Percentiles rank a stretch among this genome's conserved stretches.
These are phyloP conservation scores for Hippophae gyantsensis DNA, from an alignment of 306 rosid genomes.

Conservation along the genomic window DNA sequence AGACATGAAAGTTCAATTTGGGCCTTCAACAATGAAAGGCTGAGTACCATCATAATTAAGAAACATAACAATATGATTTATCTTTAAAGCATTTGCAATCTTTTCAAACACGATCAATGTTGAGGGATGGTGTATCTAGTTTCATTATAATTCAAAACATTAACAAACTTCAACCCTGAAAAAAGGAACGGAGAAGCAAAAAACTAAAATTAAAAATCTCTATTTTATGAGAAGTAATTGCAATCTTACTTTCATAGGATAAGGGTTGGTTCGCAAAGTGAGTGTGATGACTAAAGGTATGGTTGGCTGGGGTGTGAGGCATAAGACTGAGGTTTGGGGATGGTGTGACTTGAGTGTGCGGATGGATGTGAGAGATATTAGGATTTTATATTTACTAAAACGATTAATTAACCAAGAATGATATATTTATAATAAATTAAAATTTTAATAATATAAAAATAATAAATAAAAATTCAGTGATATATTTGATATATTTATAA, in stretches of 20 bases:
- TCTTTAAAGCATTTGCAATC: conserved; percentile 40
- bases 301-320: no score
- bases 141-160: neutral
- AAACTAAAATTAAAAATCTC: neutral
- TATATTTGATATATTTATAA: no score
- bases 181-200: neutral
- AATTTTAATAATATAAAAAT: no score
- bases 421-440: no score
- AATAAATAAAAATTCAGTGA: no score
- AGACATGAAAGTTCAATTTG: conserved; percentile 82
- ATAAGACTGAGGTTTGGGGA: no score
- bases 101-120: conserved; percentile 55
- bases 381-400: no score
- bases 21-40: conserved; percentile 78
- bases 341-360: no score
- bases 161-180: neutral
- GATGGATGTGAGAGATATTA: no score
- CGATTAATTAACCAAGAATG: no score
- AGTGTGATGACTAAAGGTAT: no score
- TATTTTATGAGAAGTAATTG: neutral
- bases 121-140: conserved; percentile 68
- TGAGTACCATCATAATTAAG: conserved; percentile 95
- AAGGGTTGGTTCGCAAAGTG: no score
- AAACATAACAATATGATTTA: conserved; percentile 67
- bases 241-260: conserved; percentile 39